A percentile compares a stretch with the other conserved stretches of the same genome.
These are phyloP conservation scores for Plenodomus lindquistii DNA, from an alignment of 2,329 filamentous ascomycete species.

Conservation along the genomic window DNA sequence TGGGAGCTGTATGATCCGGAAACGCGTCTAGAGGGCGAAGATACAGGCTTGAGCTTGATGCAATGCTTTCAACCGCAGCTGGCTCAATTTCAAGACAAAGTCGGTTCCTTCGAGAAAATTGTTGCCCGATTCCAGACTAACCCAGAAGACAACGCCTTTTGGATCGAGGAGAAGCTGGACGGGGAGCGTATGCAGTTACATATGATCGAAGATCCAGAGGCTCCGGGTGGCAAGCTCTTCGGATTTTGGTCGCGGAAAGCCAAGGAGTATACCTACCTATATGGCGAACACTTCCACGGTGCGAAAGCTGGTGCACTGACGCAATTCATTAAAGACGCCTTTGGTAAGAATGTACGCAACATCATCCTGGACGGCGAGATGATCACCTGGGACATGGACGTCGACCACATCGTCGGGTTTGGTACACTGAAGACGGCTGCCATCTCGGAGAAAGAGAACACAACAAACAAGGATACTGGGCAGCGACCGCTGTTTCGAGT, in stretches of 20 bases:
- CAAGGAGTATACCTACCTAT: slow-evolving; percentile 94
- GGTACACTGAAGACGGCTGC: slow-evolving; percentile 93
- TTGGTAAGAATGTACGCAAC: slow-evolving; percentile 76
- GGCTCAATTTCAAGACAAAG: slow-evolving; percentile 83
- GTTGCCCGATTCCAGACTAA: slow-evolving; percentile 68
- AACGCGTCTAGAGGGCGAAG: slow-evolving; percentile 72
- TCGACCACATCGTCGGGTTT: slow-evolving; percentile 84
- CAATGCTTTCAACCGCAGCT: slow-evolving; percentile 96
- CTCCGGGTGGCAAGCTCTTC: slow-evolving; percentile 74
- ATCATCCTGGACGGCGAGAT: slow-evolving; percentile 96
- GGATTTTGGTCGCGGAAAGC: slow-evolving; percentile 94
- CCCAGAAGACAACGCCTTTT: slow-evolving; percentile 76
- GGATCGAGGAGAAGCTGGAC: slow-evolving; percentile 98
- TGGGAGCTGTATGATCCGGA: slow-evolving; percentile 85
- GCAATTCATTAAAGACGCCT: slow-evolving; percentile 75
- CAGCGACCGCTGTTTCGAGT: slow-evolving; percentile 79
- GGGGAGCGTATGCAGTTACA: slow-evolving; percentile 97
- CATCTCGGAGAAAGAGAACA: slow-evolving; percentile 75
- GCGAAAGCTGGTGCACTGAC: slow-evolving; percentile 73
- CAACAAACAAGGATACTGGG: slow-evolving; percentile 58
- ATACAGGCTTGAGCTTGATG: slow-evolving; percentile 79
- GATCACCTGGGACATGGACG: slow-evolving; percentile 93
- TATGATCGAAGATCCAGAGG: slow-evolving; percentile 71
- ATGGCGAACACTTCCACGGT: slow-evolving; percentile 77
- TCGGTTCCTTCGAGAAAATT: slow-evolving; percentile 73